Conservation (phyloP, 1,284 basidiomycete genomes). For the Cryptococcus maquisensis region DNA sequence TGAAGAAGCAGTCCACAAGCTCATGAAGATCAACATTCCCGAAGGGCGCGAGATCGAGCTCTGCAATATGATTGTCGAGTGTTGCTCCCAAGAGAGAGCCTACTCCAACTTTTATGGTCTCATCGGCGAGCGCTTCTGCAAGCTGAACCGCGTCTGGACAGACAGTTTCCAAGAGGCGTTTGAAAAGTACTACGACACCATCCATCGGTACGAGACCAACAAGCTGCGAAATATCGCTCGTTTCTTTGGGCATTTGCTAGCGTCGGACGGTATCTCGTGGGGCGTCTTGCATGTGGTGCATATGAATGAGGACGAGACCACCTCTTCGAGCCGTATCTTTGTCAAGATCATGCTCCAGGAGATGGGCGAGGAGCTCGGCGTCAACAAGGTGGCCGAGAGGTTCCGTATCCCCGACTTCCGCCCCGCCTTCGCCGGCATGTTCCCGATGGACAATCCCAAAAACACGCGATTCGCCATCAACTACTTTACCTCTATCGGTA, state of each 20-base stretch:
- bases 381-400: conserved; percentile 74
- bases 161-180: conserved; percentile 86
- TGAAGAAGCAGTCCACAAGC: conserved; percentile 97
- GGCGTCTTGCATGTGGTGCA: conserved; percentile 75
- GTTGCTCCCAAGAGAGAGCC: conserved; percentile 97
- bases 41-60: conserved; percentile 95
- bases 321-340: conserved; percentile 92
- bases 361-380: conserved; percentile 87
- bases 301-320: conserved; percentile 97
- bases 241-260: conserved; percentile 88
- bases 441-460: conserved; percentile 93
- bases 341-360: conserved; percentile 95
- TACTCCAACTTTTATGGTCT: conserved; percentile 96
- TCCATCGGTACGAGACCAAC: conserved; percentile 98
- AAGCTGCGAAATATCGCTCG: conserved; percentile 93
- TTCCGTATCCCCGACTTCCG: conserved; percentile 82
- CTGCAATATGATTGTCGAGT: conserved; percentile 98
- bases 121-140: conserved; percentile 92
- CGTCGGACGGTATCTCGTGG: conserved; percentile 87
- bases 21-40: conserved; percentile 85
- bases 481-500: conserved; percentile 89
- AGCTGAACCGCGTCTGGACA: conserved; percentile 90
- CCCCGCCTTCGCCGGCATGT: conserved; percentile 73
- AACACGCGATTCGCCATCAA: conserved; percentile 98
- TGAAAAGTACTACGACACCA: conserved; percentile 86